Evolutionary conservation across 2,329 filamentous ascomycete genomes (phyloP), one percentile per base, ranked within the genome.

Genomic region (Cladosporium sp.): DNA sequence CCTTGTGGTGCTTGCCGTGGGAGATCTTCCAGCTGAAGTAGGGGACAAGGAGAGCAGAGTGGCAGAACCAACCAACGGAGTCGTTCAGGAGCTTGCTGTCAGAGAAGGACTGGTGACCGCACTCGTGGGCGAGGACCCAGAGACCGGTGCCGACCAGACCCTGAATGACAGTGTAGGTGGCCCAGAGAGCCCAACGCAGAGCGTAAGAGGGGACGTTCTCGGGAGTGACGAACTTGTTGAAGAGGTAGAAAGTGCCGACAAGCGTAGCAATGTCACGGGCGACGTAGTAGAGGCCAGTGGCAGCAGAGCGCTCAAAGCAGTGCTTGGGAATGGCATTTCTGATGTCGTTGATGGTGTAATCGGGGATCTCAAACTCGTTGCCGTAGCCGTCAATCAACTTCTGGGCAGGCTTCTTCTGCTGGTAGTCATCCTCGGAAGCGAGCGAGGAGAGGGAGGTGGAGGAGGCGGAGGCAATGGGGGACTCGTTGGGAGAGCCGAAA

Each of bases 11-110:
- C 85, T 96, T 96, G 80, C 91, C 89, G 80, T 99, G 94, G 65
- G 91, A 96, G 77, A 97, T 92, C 80, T 99, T 96, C 94, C 94
- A 99, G 73, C 91, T 96, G 80, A 97, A 99, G 80, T 97, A 99
- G 20, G 94, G 94, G 49, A 99, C 93, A 57, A 97, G 81, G 37
- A 97, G 85, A 44, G 85, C 75, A 36, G 92, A 96, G 80, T 97
- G 93, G 67, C 90, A 84, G 72, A 96, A 75, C 90, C 90, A 97
- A 69, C 93, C 93, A 58, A 94, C 91, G 24, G 89, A 84, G 76
- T 97, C 91, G 79, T 97, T 97, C 72, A 97, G 77, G 10, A 85
- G 78, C 79, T 90, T 93, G 69, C 90, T 97, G n/a, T 89, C 80
- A 42, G 94, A 97, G 81, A 99, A 97, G 60, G 94, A 88, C 75